Evolutionary conservation across 2,329 filamentous ascomycete species (phyloP).

Genomic region (Arthrobotrys sinensis): DNA sequence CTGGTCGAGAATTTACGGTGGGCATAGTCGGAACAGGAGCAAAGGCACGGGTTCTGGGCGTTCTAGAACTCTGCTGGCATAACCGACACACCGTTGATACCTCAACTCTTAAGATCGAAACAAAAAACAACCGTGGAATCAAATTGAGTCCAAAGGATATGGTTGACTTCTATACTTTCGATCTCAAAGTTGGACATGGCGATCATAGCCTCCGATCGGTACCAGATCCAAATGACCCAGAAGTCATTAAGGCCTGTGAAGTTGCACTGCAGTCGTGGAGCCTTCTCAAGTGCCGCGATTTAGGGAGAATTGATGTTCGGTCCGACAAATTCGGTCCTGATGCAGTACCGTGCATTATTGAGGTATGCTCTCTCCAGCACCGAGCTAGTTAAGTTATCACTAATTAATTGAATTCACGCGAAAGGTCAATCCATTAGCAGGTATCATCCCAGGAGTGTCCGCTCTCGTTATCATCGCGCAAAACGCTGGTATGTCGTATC

Average conservation of each 20-base stretch:
- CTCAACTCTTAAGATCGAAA: neutral
- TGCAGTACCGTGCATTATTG: slow-evolving; percentile 17
- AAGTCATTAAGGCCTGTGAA: slow-evolving; percentile 20
- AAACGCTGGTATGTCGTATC: slow-evolving; percentile 22
- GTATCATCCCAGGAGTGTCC: neutral
- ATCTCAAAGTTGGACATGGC: slow-evolving; percentile 14
- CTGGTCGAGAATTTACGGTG: slow-evolving; percentile 34
- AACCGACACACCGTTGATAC: slow-evolving; percentile 8
- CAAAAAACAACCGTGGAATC: neutral
- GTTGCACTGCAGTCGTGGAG: slow-evolving; percentile 13
- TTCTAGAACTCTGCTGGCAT: slow-evolving; percentile 23
- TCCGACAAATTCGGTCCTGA: slow-evolving; percentile 22
- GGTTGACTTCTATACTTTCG: slow-evolving; percentile 22
- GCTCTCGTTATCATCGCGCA: slow-evolving; percentile 15
- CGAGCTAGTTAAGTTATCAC: neutral
- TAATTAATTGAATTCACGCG: neutral
- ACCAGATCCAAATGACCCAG: slow-evolving; percentile 16
- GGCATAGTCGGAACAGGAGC: slow-evolving; percentile 23
- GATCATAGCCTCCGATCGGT: slow-evolving; percentile 6
- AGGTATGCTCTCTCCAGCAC: neutral
- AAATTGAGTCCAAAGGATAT: slow-evolving; percentile 7
- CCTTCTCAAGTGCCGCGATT: slow-evolving; percentile 25
- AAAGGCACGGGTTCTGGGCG: slow-evolving; percentile 23
- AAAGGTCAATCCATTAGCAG: slow-evolving; percentile 24
- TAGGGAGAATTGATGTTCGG: slow-evolving; percentile 33